Base-by-base conservation (phyloP, 2,329 filamentous ascomycete species). In the Tothia fuscella region DNA sequence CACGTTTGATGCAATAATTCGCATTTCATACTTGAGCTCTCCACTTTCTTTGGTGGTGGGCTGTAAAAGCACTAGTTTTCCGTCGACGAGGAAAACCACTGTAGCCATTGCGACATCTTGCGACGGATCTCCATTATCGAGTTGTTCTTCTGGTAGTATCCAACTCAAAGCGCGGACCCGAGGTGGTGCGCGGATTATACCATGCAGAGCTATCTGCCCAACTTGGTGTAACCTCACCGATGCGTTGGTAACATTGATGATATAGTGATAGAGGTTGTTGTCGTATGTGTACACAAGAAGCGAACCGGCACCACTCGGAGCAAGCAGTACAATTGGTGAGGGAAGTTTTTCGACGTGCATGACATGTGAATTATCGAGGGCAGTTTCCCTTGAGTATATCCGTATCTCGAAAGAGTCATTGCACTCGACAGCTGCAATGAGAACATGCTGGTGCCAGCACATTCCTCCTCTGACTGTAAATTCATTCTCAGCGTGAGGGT, bases 401-500 rank as follows among this genome's bases (percentile, higher is more conserved):
- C 91, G 82, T 38, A 98, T 72, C 65, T 94, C 82, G 53, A 87
- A 87, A 17, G 78, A 78, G 49, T 79, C 75, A 50, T 82, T 83
- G 41, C 77, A 79, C 60, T 98, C 91, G n/a, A 95, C 80, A 3
- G 89, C 87, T 29, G 87, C 88, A 43, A 96, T 84, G 14, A 98
- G 70, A 24, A 96, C 83, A 61, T 98, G 89, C 50, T 93, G 87
- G 56, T 93, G 88, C 91, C 91, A 98, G 58, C 89, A 96, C 88
- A 98, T 94, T 5, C 91, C 91, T 37, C 91, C 91, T 48, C 88
- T 73, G 12, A 98, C 85, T 19, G 86, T 78, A 56, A 98, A 98
- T 48, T 88, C 85, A 52, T 88, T 87, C 60, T 96, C 91, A 54
- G 80, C 74, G 22, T 73, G 76, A 20, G 79, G 73, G 52, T 88